Base-by-base conservation (phyloP, 2,329 filamentous ascomycete species). In the Metarhizium guizhouense region DNA sequence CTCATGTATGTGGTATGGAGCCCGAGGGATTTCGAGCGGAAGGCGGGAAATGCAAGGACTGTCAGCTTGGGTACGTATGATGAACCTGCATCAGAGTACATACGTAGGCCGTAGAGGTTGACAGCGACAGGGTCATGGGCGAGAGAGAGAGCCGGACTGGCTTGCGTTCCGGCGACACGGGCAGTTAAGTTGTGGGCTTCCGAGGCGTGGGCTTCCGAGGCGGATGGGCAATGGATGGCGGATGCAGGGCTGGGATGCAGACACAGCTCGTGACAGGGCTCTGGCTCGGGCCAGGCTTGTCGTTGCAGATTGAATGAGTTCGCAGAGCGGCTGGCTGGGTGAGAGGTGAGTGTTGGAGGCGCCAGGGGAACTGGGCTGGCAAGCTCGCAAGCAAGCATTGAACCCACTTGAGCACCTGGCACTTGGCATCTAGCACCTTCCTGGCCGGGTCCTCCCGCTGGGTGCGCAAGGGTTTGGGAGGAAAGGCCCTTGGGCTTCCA, bases 381-480 rank as follows among this genome's bases (percentile, higher is more conserved):
- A 6, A 29, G 32, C 45, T 48, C 13, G 25, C 13, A 8, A 30
- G 20, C 20, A 4, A 25, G 25, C 25, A 25, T 25, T 25, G 25
- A 13, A 25, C n/a, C 43, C 43, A 47, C 43, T 20, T 29, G 4
- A 20, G n/a, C 43, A 47, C 20, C 16, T 14, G 40, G 40, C 38
- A 20, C 42, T 48, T 54, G 25, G 25, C 25, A 36, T 25, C 2
- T 43, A 6, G 16, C 42, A 14, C 43, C 52, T 49, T 25, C 47
- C 55, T 51, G 54, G 52, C 55, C 55, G 57, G 57, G 50, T 42
- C 52, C 50, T 57, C 57, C 55, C 53, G 55, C 43, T 50, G 42
- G 51, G 53, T 45, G 50, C 49, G 25, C 10, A 45, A 18, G 36
- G 38, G 38, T 8, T 30, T 53, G 51, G 45, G 30, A 38, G 49